Conservation (phyloP, 2,329 filamentous ascomycete genomes). For the Hymenoscyphus albidus region DNA sequence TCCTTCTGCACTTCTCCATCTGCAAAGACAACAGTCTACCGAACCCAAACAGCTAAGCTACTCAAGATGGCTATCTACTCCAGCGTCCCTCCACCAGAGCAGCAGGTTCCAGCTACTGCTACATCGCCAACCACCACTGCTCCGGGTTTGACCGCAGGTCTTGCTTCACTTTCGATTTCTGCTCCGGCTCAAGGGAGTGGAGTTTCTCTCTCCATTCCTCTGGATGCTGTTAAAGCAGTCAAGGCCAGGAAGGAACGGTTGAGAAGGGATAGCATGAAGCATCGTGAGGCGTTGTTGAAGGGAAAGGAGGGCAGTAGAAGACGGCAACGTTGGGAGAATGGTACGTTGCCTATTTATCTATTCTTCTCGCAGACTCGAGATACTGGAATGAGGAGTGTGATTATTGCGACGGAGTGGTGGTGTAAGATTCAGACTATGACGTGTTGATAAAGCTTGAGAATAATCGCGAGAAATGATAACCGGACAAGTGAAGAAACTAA, state of each 20-base stretch:
- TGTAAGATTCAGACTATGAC: neutral
- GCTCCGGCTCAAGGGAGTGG: slow-evolving; percentile 56
- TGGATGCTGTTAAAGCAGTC: slow-evolving; percentile 52
- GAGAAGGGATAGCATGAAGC: slow-evolving; percentile 52
- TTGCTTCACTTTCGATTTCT: slow-evolving; percentile 53
- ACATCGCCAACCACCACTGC: slow-evolving; percentile 30
- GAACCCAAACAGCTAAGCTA: neutral
- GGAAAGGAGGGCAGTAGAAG: slow-evolving; percentile 88
- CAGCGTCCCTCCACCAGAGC: slow-evolving; percentile 49
- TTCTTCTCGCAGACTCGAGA: neutral
- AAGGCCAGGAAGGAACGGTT: slow-evolving; percentile 30
- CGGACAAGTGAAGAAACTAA: neutral
- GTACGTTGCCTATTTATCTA: slow-evolving; percentile 44
- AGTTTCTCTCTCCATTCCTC: slow-evolving; percentile 67
- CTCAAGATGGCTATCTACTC: slow-evolving; percentile 49
- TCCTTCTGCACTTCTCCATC: neutral
- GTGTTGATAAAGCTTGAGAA: neutral
- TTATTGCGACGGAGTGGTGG: neutral
- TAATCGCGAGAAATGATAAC: neutral
- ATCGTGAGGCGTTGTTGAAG: slow-evolving; percentile 56
- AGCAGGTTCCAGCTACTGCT: slow-evolving; percentile 19
- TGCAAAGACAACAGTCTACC: neutral
- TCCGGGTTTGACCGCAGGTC: slow-evolving; percentile 53
- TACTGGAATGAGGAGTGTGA: neutral
- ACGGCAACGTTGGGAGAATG: slow-evolving; percentile 91